Conservation (phyloP, 2,329 filamentous ascomycete species). For the Fusarium mexicanum region DNA sequence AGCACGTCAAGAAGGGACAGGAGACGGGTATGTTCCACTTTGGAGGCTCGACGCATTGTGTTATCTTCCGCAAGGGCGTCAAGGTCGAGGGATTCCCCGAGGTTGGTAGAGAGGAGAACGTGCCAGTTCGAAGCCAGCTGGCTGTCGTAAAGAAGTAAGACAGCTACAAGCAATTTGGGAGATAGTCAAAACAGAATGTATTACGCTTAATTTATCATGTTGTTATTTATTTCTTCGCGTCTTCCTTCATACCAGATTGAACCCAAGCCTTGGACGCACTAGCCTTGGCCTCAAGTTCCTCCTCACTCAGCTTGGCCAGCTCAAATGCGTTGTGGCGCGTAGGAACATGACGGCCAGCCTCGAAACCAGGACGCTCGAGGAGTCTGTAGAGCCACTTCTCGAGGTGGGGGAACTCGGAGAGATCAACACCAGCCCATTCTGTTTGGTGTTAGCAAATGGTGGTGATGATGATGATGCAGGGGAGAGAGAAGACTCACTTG, state of each 20-base stretch:
- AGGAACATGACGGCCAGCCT: slow-evolving; percentile 81
- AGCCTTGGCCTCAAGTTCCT: slow-evolving; percentile 67
- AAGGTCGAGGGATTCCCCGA: slow-evolving; percentile 54
- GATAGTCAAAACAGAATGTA: neutral
- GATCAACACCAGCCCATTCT: slow-evolving; percentile 61
- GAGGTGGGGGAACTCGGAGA: slow-evolving; percentile 78
- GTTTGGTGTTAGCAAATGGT: neutral
- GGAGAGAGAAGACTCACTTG: slow-evolving; percentile 49
- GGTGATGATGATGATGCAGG: no score
- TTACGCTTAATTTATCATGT: neutral
- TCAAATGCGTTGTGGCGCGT: slow-evolving; percentile 69
- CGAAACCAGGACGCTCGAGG: slow-evolving; percentile 73
- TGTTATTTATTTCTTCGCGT: slow-evolving; percentile 60
- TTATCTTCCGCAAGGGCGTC: slow-evolving; percentile 71
- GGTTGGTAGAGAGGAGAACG: slow-evolving; percentile 50
- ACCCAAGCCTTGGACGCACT: slow-evolving; percentile 69
- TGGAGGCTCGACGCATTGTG: slow-evolving; percentile 76
- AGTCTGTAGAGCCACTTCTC: slow-evolving; percentile 81
- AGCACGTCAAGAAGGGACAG: slow-evolving; percentile 74
- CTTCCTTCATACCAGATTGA: slow-evolving; percentile 73
- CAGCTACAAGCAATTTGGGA: neutral
- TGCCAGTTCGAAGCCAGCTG: slow-evolving; percentile 52
- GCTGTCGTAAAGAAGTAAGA: slow-evolving; percentile 44
- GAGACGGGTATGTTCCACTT: slow-evolving; percentile 84
- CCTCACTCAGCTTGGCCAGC: slow-evolving; percentile 54